Evolutionary conservation across 2,329 filamentous ascomycete species (phyloP).

Genomic region (Blastomyces percursus): DNA sequence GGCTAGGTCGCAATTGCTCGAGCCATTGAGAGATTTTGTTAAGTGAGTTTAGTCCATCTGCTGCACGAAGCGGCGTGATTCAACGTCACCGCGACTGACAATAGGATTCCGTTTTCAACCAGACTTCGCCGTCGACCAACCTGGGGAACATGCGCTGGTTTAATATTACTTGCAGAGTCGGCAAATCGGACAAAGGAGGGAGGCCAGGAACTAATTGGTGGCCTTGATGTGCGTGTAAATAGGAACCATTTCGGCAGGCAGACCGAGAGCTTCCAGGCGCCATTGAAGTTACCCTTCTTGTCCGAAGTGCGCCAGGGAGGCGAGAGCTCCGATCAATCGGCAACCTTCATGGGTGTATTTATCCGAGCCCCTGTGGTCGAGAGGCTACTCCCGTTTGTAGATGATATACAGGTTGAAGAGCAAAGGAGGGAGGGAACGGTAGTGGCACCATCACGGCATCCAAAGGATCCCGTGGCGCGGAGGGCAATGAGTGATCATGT

Average conservation of each 20-base stretch:
- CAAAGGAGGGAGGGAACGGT: constrained; percentile 40
- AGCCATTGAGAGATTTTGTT: constrained; percentile 78
- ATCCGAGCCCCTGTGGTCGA: constrained; percentile 93
- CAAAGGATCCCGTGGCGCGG: constrained; percentile 35
- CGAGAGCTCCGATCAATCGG: background rate
- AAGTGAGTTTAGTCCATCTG: constrained; percentile 47
- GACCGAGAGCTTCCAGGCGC: constrained; percentile 76
- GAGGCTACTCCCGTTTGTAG: constrained; percentile 50
- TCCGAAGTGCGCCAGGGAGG: constrained; percentile 18
- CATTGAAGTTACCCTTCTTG: constrained; percentile 63
- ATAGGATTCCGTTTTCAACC: background rate
- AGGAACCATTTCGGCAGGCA: constrained; percentile 93
- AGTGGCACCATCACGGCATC: constrained; percentile 45
- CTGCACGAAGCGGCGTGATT: background rate
- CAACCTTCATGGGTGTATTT: constrained; percentile 70
- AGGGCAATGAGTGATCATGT: constrained; percentile 40
- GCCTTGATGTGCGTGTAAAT: constrained; percentile 79
- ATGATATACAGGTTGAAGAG: constrained; percentile 44
- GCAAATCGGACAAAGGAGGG: constrained; percentile 83
- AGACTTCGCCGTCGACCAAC: constrained; percentile 68
- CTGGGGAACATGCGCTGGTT: constrained; percentile 92
- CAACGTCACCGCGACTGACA: background rate
- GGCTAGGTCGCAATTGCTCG: constrained; percentile 65
- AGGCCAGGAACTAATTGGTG: constrained; percentile 86
- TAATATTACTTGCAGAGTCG: constrained; percentile 80